Base-by-base conservation (phyloP, 1,284 basidiomycete genomes). In the Sporisorium exsertum region DNA sequence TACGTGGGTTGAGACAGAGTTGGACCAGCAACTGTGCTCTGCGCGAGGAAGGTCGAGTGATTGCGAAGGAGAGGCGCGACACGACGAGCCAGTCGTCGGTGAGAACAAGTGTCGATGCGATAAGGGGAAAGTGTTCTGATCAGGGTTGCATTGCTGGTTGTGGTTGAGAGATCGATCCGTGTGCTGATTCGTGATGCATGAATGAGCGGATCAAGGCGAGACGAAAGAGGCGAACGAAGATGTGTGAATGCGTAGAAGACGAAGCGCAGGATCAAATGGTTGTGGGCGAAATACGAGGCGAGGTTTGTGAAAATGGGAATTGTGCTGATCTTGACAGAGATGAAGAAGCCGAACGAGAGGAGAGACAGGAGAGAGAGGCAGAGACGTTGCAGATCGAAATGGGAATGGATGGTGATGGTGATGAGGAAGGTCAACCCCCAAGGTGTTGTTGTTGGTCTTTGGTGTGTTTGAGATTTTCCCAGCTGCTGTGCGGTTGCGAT, bases 71-170 rank as follows among this genome's bases (percentile, higher is more conserved):
- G 26, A 26, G 12, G n/a, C 20, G 54, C 22, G 5, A n/a, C 33
- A 29, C 32, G 66, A 59, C 57, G 66, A 69, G 24, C 51, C 60
- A 18, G 56, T 40, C 56, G 66, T 52, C 66, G 29, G 46, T 35
- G 22, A 27, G 45, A 42, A 58, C 37, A 16, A 47, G 29, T 18
- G 49, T 29, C 45, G 43, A 24, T 55, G 15, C 6, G 54, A 40
- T 37, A 9, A 9, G 51, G 12, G 32, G 49, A 24, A 6, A 22
- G 24, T 24, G 55, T 27, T 24, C 47, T 20, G 37, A 45, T 63
- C 37, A 58, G 54, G 29, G 22, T 43, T 51, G 55, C 61, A 63
- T 69, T 32, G 26, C 51, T 55, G 20, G n/a, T n/a, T 20, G 57
- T 12, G 49, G 18, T 40, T 22, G 33, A 10, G n/a, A 27, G 35